Base-by-base conservation (phyloP, 768 basidiomycete genomes). In the Rhizopogon sp. region DNA sequence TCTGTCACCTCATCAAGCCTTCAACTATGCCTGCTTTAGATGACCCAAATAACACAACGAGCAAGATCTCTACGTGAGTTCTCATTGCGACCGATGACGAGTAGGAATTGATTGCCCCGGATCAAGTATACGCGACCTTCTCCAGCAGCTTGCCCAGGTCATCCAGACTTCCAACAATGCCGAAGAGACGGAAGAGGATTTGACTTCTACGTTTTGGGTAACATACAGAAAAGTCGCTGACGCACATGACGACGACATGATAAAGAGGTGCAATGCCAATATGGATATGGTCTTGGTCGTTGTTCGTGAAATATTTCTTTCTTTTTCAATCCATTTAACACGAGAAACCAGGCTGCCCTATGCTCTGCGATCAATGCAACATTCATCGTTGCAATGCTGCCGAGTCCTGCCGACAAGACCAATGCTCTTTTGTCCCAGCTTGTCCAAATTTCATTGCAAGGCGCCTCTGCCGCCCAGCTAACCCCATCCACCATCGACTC, bases 351-450 rank as follows among this genome's bases (percentile, higher is more conserved):
- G 58, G 52, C 58, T 40, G 52, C 52, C 25, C 44, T 60, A 20
- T 60, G 58, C 31, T 57, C 57, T 1, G 56, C 52, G 16, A 52
- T 60, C 45, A 40, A 45, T 25, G 44, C 58, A 5, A 22, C 58
- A 35, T 60, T 60, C 39, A 45, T 60, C 25, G 14, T 50, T n/a
- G 20, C 31, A 11, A 39, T 60, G 52, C 44, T 53, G 43, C 57
- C 58, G 7, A 33, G 54, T 35, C 56, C 56, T 28, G 42, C 20
- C 42, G 52, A 47, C 11, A 58, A 44, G 16, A 58, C 58, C 16
- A 35, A 52, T 28, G 58, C 52, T 17, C 56, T 58, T 10, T 28
- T 59, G 16, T 52, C 29, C 37, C 20, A 53, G 16, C 22, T 59
- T 6, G 43, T 59, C n/a, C 56, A 58, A 33, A 43, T 42, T n/a